Base-by-base conservation (phyloP, 1,284 basidiomycete species). In the Coriolopsis trogii region DNA sequence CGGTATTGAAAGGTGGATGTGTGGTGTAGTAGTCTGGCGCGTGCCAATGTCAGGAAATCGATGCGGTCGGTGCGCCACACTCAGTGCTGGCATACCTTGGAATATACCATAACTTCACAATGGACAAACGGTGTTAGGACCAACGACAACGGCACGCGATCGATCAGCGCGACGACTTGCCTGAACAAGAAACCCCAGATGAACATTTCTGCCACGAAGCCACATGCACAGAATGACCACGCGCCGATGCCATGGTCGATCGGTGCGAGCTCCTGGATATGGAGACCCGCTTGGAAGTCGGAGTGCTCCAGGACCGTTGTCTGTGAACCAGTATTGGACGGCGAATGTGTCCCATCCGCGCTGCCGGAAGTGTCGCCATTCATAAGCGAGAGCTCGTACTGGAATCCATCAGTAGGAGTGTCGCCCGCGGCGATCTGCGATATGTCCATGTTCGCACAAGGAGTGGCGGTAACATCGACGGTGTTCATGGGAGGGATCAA, bases 181-280 rank as follows among this genome's bases (percentile, higher is more conserved):
- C 57, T 59, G 51, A 56, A 59, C n/a, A 53, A 18, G 43, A 59
- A 59, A 3, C 73, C 71, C 73, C 73, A 76, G 18, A 75, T 65
- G 42, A 76, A 61, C 24, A 67, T 67, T 46, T 74, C 70, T 4
- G 73, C 65, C n/a, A 59, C 26, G 20, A 59, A 59, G 0, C 49
- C 48, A 31, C 50, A 55, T 3, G 54, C 54, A 20, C 57, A 56
- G 44, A 59, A 59, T 12, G 52, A 44, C 58, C 58, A 59, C 3
- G 55, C 58, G 2, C 45, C 49, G 15, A 59, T 13, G 20, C 58
- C 58, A 1, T 40, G 37, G 18, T 59, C 58, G 28, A 59, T 42
- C 1, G 55, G 51, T 0, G 58, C 51, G 6, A 59, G 55, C 26
- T 59, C 55, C 18, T 59, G 57, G 42, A 59, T 37, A 18, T 46